Conservation (phyloP, 768 basidiomycete genomes). For the Serendipita vermifera region DNA sequence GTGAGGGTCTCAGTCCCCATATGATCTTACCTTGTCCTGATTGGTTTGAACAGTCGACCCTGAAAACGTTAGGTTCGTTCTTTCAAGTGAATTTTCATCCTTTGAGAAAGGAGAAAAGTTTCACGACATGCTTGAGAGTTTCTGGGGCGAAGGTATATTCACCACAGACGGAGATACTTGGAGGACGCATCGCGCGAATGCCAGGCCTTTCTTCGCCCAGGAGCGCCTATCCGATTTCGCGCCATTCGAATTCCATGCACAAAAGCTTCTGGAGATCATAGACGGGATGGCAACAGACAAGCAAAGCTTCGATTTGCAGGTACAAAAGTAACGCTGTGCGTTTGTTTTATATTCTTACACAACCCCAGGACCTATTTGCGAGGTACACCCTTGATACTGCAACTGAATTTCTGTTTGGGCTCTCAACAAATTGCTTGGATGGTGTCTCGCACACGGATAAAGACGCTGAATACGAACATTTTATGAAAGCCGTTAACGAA, state of each 20-base stretch:
- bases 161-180: conserved; percentile 51
- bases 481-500: conserved; percentile 14
- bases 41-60: conserved; percentile 7
- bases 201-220: conserved; percentile 63
- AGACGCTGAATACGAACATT: conserved; percentile 6
- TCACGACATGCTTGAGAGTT: conserved; percentile 15
- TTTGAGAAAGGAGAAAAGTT: conserved; percentile 27
- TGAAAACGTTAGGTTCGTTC: conserved; percentile 37
- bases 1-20: neutral
- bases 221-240: conserved; percentile 60
- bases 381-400: conserved; percentile 61
- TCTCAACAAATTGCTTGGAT: conserved; percentile 36
- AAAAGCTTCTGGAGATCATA: conserved; percentile 24
- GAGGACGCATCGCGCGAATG: conserved; percentile 46
- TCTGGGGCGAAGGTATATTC: conserved; percentile 63
- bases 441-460: neutral
- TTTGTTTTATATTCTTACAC: too few species aligned
- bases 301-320: conserved; percentile 14
- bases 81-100: conserved; percentile 14
- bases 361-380: conserved; percentile 51
- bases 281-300: conserved; percentile 9
- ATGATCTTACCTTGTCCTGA: too few species aligned
- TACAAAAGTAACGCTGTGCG: too few species aligned
- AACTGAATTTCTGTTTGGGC: conserved; percentile 62
- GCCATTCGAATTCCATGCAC: conserved; percentile 45